Evolutionary conservation across 306 rosid genomes (phyloP).

Genomic region (Clitoria ternatea): DNA sequence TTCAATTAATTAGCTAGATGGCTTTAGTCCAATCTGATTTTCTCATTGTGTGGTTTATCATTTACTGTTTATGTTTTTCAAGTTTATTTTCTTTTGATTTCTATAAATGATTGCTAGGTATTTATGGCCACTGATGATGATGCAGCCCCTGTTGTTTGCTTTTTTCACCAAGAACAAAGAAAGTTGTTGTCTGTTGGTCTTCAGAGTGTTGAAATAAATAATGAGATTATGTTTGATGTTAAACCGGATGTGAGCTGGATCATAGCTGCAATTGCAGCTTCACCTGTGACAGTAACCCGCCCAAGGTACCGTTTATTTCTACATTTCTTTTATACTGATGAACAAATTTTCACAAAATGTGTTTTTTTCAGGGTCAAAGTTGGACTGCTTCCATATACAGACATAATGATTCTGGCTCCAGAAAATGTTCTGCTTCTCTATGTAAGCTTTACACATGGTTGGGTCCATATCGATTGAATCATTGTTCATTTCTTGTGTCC

Average conservation of each 20-base stretch:
- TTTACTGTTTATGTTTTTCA: conserved; percentile 15
- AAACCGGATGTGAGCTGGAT: conserved; percentile 99
- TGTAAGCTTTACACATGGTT: conserved; percentile 55
- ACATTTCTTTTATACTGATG: conserved; percentile 14
- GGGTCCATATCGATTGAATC: conserved; percentile 4
- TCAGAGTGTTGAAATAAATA: conserved; percentile 80
- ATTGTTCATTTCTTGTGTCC: conserved; percentile 6
- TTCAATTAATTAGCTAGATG: background rate
- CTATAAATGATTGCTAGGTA: conserved; percentile 53
- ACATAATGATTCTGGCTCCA: conserved; percentile 76
- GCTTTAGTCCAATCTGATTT: background rate
- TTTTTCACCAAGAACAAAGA: conserved; percentile 89
- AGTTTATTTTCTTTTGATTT: conserved; percentile 18
- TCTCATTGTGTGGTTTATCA: conserved; percentile 13
- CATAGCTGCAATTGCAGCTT: conserved; percentile 80
- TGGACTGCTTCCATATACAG: conserved; percentile 75
- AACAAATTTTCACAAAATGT: conserved; percentile 26
- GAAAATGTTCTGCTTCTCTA: conserved; percentile 79
- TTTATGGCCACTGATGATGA: conserved; percentile 82
- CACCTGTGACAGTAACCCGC: conserved; percentile 77
- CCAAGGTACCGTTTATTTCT: conserved; percentile 55
- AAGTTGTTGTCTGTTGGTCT: conserved; percentile 75
- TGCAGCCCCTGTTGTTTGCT: conserved; percentile 79
- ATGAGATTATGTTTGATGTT: conserved; percentile 73
- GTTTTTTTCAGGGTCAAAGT: conserved; percentile 57